phyloP scores from a whole-genome alignment of 2,329 filamentous ascomycete genomes.

The Claviceps capensis region DNA sequence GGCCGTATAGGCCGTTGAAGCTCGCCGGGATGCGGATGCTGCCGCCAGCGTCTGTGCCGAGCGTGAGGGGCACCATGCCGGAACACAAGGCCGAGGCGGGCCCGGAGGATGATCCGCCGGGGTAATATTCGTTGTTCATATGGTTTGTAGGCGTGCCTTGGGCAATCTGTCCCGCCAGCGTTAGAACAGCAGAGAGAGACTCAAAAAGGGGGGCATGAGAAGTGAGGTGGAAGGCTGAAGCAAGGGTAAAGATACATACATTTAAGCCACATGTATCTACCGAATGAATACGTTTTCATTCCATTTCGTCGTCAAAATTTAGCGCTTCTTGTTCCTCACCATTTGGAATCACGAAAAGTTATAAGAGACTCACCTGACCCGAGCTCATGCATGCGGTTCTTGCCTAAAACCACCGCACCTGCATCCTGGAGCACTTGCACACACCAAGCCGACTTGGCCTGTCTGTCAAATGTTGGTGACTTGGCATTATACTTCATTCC shows the following conservation, averaged over 20 bases:
- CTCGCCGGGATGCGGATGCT: conserved; percentile 59
- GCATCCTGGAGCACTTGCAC: conserved; percentile 57
- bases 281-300: neutral
- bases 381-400: conserved; percentile 68
- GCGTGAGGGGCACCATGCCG: conserved; percentile 59
- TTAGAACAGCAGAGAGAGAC: conserved; percentile 13
- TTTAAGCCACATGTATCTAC: conserved; percentile 74
- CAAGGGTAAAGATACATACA: conserved; percentile 16
- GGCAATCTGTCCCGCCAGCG: conserved; percentile 26
- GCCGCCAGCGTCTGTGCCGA: conserved; percentile 66
- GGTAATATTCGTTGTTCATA: conserved; percentile 62
- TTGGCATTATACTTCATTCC: conserved; percentile 50
- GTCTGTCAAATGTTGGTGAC: conserved; percentile 34
- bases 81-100: conserved; percentile 55
- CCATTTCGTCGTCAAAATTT: neutral
- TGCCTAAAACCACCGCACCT: conserved; percentile 63
- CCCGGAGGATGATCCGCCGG: conserved; percentile 69
- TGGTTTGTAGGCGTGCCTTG: conserved; percentile 69
- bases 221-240: neutral
- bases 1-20: conserved; percentile 69
- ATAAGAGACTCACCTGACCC: conserved; percentile 43
- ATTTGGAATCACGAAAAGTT: too few species aligned
- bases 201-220: too few species aligned
- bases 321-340: neutral
- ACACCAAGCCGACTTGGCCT: conserved; percentile 51